Evolutionary conservation across 495 filamentous ascomycete species (phyloP).

Genomic region (Aspergillus indologenus): DNA sequence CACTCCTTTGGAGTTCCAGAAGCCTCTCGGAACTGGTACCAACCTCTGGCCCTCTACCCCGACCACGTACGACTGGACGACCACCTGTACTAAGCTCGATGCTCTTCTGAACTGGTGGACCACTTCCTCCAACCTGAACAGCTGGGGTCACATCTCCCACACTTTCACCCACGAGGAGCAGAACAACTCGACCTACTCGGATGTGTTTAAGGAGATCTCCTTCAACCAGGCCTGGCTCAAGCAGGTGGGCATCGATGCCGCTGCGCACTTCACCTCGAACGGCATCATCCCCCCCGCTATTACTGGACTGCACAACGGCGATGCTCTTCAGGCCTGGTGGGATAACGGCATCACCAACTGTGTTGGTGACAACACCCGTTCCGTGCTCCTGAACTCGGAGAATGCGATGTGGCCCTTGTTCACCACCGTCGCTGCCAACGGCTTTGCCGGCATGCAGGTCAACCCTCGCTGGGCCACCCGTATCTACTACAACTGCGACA

Average conservation of each 20-base stretch:
- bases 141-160: conserved; percentile 57
- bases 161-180: conserved; percentile 61
- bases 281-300: conserved; percentile 64
- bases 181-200: conserved; percentile 59
- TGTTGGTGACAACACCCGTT: conserved; percentile 62
- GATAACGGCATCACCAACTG: conserved; percentile 58
- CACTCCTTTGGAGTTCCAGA: conserved; percentile 53
- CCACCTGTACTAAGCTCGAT: conserved; percentile 47
- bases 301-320: conserved; percentile 63
- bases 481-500: conserved; percentile 65
- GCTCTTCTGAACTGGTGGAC: conserved; percentile 50
- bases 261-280: conserved; percentile 41
- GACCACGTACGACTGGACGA: conserved; percentile 46
- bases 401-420: conserved; percentile 56
- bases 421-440: conserved; percentile 47
- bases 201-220: conserved; percentile 53
- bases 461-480: conserved; percentile 60
- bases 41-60: conserved; percentile 52
- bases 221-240: conserved; percentile 60
- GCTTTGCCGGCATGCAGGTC: conserved; percentile 55
- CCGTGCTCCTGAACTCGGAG: conserved; percentile 44
- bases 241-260: conserved; percentile 44
- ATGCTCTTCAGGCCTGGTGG: conserved; percentile 56
- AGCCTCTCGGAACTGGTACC: conserved; percentile 55
- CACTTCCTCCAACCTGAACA: conserved; percentile 44